Evolutionary conservation across 352 stramenopile species (phyloP), one percentile per base, ranked within the genome.

Genomic region (Pythium monospermum): DNA sequence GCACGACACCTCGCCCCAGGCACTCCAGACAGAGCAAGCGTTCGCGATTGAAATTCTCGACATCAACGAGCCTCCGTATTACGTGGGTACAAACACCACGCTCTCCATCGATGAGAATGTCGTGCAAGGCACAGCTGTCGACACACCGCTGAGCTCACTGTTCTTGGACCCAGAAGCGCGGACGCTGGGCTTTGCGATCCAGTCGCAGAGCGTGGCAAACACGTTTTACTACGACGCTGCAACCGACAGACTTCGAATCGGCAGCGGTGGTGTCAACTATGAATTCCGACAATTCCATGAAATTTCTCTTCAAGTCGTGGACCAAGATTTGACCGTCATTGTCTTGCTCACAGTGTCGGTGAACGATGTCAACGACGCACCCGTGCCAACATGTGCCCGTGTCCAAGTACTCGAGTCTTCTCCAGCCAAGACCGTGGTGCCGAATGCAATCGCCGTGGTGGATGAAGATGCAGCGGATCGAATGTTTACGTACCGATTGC

Each of bases 221-320:
- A 67, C 56, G 0, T 82, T 84, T 54, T 80, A 76, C 46, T 82
- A 72, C 45, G 73, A 84, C 46, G 52, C 61, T 2, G 48, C 25
- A 0, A 60, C 27, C n/a, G 65, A 69, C 16, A 37, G 52, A 7
- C 27, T 84, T 3, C 66, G 68, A 3, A 68, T 80, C 2, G 69
- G 64, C 4, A 47, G 18, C 4, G 41, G 36, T 19, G 53, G 59
- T 6, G 31, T 76, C 2, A 69, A 84, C 21, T 84, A 62, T 47
- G 73, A 84, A 42, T 30, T 46, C 1, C 53, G 52, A 8, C 33
- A 7, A 4, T 41, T 26, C 0, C 59, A 68, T 40, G 10, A 52
- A 18, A 8, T 68, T 3, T 33, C 44, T 1, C 1, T 69, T 31
- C 52, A 57, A 49, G 40, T 68, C 13, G 37, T 57, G 0, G 59